Percentiles rank a stretch among this genome's conserved stretches.
phyloP scores from a whole-genome alignment of 1,284 basidiomycete species.

The Apiotrichum sp. region DNA sequence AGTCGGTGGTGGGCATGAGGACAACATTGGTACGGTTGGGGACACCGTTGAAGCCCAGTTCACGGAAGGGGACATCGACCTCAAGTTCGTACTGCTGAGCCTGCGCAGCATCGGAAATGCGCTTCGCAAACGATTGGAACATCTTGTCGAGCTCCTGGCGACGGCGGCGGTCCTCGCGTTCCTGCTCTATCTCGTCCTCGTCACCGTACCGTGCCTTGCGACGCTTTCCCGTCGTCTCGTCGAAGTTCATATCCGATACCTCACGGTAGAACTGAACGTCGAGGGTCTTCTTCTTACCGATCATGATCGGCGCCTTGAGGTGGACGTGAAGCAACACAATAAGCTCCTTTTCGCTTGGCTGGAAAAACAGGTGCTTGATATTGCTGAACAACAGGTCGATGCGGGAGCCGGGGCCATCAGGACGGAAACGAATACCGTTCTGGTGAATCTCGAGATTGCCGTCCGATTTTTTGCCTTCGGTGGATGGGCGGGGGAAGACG shows the following conservation, averaged over 20 bases:
- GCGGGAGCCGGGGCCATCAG: slow-evolving; percentile 68
- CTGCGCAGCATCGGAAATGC: slow-evolving; percentile 77
- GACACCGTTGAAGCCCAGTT: slow-evolving; percentile 94
- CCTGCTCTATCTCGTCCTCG: slow-evolving; percentile 98
- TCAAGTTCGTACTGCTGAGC: slow-evolving; percentile 69
- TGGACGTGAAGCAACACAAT: slow-evolving; percentile 93
- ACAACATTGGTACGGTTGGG: slow-evolving; percentile 92
- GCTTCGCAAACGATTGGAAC: slow-evolving; percentile 89
- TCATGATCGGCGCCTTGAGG: slow-evolving; percentile 92
- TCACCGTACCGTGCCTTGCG: slow-evolving; percentile 95
- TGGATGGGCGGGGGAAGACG: slow-evolving; percentile 85
- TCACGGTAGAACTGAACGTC: slow-evolving; percentile 99
- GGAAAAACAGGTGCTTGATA: slow-evolving; percentile 98
- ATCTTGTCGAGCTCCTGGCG: slow-evolving; percentile 88
- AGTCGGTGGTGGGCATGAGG: slow-evolving; percentile 94
- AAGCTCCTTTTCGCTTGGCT: slow-evolving; percentile 94
- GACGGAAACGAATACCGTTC: slow-evolving; percentile 91
- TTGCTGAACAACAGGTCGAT: slow-evolving; percentile 95
- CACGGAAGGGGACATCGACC: slow-evolving; percentile 93
- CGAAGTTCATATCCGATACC: slow-evolving; percentile 95
- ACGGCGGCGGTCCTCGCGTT: slow-evolving; percentile 91
- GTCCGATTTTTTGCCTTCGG: slow-evolving; percentile 52
- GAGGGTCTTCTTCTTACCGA: slow-evolving; percentile 96
- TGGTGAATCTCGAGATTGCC: slow-evolving; percentile 97
- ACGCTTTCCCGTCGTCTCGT: slow-evolving; percentile 91